Evolutionary conservation across 2,329 filamentous ascomycete genomes (phyloP).

Genomic region (Talaromyces sp.): DNA sequence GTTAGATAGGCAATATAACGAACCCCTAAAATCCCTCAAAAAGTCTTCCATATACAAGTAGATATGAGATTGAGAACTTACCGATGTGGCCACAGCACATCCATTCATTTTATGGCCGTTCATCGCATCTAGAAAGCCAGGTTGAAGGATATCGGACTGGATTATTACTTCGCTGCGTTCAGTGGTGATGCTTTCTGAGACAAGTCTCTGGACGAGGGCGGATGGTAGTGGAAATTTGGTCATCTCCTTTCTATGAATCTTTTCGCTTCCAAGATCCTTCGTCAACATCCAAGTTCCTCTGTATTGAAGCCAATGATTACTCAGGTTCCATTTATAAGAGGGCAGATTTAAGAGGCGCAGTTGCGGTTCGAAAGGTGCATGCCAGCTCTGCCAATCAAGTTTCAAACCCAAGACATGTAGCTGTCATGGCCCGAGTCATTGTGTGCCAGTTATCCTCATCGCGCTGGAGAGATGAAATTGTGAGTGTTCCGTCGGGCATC

Average conservation of each 20-base stretch:
- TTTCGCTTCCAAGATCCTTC: too few species aligned
- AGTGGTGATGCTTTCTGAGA: conserved; percentile 8
- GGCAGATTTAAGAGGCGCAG: neutral
- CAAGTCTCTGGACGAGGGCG: too few species aligned
- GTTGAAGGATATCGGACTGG: conserved; percentile 30
- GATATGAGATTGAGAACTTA: neutral
- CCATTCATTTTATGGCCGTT: conserved; percentile 50
- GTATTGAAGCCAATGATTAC: conserved; percentile 11
- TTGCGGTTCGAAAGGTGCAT: neutral
- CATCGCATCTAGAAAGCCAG: conserved; percentile 34
- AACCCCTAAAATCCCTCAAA: too few species aligned
- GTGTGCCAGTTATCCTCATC: neutral
- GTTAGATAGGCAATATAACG: too few species aligned
- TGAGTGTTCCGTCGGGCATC: neutral
- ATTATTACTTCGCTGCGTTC: too few species aligned
- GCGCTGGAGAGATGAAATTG: neutral
- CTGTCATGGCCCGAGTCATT: neutral
- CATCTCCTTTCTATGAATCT: too few species aligned
- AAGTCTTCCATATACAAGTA: neutral
- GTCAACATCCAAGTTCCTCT: conserved; percentile 70
- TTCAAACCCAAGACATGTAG: neutral
- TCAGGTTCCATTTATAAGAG: neutral
- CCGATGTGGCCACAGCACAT: conserved; percentile 46
- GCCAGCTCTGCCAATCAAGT: neutral
- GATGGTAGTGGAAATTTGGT: too few species aligned